Percentiles rank a stretch among this genome's conserved stretches.
Evolutionary conservation across 2,329 filamentous ascomycete genomes (phyloP).

Genomic region (Endothia cerciana): DNA sequence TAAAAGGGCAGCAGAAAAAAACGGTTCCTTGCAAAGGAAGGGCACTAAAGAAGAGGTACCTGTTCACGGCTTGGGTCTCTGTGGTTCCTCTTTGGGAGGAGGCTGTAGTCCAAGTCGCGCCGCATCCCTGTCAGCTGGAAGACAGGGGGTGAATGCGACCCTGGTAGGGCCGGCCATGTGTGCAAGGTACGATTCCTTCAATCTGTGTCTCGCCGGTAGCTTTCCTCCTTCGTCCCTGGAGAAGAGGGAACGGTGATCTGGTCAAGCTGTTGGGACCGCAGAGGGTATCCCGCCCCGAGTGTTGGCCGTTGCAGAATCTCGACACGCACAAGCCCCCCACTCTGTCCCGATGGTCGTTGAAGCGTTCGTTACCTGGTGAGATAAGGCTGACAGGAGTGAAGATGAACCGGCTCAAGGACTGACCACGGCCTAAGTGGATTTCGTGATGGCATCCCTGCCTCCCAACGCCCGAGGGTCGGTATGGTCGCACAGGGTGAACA

Average conservation of each 20-base stretch:
- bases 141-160: conserved; percentile 30
- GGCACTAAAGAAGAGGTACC: conserved; percentile 25
- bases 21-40: conserved; percentile 25
- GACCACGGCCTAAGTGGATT: conserved; percentile 12
- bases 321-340: no score
- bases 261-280: conserved; percentile 16
- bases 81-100: conserved; percentile 30
- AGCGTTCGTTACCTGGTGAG: not conserved
- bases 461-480: conserved; percentile 3
- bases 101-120: conserved; percentile 33
- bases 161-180: conserved; percentile 28
- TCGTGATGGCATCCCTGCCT: conserved; percentile 12
- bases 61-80: conserved; percentile 22
- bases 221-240: conserved; percentile 7
- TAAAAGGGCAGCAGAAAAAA: conserved; percentile 32
- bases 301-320: conserved; percentile 22
- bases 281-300: conserved; percentile 12
- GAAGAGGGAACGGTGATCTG: conserved; percentile 3
- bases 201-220: conserved; percentile 12
- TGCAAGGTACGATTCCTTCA: conserved; percentile 34
- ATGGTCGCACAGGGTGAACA: conserved; percentile 15
- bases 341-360: no score
- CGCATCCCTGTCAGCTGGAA: conserved; percentile 35
- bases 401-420: conserved; percentile 14
- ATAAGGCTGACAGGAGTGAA: conserved; percentile 22